Conservation (phyloP, 768 basidiomycete species). For the Pleurotus sapidus region DNA sequence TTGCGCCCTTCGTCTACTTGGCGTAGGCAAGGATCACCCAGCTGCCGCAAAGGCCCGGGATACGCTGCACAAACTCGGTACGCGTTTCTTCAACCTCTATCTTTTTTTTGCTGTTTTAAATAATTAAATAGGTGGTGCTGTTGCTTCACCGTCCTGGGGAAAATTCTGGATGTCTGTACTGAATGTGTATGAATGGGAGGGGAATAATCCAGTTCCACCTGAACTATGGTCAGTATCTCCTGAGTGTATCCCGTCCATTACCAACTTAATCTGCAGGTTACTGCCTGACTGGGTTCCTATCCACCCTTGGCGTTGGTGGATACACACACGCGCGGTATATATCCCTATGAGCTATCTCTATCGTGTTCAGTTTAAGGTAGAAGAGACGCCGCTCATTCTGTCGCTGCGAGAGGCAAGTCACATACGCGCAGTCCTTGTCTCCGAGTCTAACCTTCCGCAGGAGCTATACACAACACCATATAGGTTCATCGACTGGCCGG, state of each 20-base stretch:
- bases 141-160: slow-evolving; percentile 85
- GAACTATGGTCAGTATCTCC: slow-evolving; percentile 76
- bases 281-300: slow-evolving; percentile 90
- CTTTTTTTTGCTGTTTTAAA: background rate
- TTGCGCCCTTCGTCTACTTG: slow-evolving; percentile 78
- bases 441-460: slow-evolving; percentile 25
- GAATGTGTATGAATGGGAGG: slow-evolving; percentile 96
- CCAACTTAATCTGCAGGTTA: slow-evolving; percentile 48
- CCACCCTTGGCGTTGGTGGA: slow-evolving; percentile 98
- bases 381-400: slow-evolving; percentile 74
- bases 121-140: slow-evolving; percentile 65
- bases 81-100: slow-evolving; percentile 8
- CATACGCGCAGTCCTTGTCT: background rate
- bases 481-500: slow-evolving; percentile 84
- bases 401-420: slow-evolving; percentile 65
- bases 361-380: slow-evolving; percentile 62
- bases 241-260: background rate
- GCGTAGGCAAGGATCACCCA: slow-evolving; percentile 82
- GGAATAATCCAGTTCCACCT: slow-evolving; percentile 86
- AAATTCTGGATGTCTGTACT: slow-evolving; percentile 95
- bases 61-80: slow-evolving; percentile 82
- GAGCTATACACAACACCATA: slow-evolving; percentile 87
- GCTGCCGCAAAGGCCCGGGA: slow-evolving; percentile 75
- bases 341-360: slow-evolving; percentile 91
- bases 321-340: slow-evolving; percentile 89